Evolutionary conservation across 768 basidiomycete genomes (phyloP), one percentile per base, ranked within the genome.

Genomic region (Leccinum rimulosum): DNA sequence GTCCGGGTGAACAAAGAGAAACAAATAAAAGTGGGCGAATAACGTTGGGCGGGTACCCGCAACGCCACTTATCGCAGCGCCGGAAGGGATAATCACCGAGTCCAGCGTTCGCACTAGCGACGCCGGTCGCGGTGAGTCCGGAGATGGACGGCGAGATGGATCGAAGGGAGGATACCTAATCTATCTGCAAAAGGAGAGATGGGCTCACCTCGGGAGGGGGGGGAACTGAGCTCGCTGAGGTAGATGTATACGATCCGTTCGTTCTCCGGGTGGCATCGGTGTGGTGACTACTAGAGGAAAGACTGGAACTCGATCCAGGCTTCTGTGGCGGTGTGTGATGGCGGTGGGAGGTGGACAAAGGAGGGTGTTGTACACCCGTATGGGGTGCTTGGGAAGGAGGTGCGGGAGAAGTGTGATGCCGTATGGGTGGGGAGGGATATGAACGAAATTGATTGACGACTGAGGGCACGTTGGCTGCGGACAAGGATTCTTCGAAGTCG

Each of bases 371-470:
- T 5, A 33, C 50, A 52, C 0, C 68, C 59, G 52, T 62, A 38
- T 59, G 59, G 0, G 58, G 12, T 6, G 19, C 40, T 22, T 59
- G 64, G 3, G 68, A 59, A 66, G 68, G 38, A 31, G 49, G 48
- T 27, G 62, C 59, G 61, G 68, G 66, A 59, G 66, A 61, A 66
- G 62, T 33, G 40, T 43, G 52, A 64, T 60, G 68, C 57, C 61
- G 67, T 61, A 61, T 52, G 57, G 65, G 63, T 61, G 67, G 64
- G 55, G 43, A 43, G 40, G 64, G 62, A 67, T 59, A 69, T 67
- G 70, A 73, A 63, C 65, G 70, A 69, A 52, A 55, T 51, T 71
- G 70, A 71, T 73, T 73, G 62, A 69, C 70, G 57, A 66, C 66
- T 36, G 71, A 71, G 62, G 67, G 58, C 60, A 69, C 62, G 54